Base-by-base conservation (phyloP, 2,329 filamentous ascomycete species). In the Tolypocladium ovalisporum region DNA sequence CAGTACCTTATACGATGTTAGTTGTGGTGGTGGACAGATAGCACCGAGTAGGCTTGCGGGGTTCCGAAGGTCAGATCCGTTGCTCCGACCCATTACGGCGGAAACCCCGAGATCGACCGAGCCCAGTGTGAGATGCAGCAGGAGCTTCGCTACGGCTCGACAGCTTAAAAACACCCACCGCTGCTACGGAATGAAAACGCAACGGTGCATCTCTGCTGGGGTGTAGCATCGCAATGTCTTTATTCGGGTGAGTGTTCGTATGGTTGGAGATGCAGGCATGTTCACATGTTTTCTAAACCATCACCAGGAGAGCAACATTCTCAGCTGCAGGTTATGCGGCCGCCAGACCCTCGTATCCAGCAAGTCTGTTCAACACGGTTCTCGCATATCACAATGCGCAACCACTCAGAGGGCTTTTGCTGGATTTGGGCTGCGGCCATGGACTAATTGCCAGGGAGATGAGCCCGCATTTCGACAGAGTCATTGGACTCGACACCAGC, bases 381-480 rank as follows among this genome's bases (percentile, higher is more conserved):
- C 73, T 86, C 15, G 65, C 67, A 27, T 85, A 80, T 67, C 81
- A 86, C 67, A 70, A 73, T 29, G 70, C 60, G 24, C 71, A 64
- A 59, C 66, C 64, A 1, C 34, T 64, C 0, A 56, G 58, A 4
- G 68, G 70, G 10, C 69, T 66, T 3, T 62, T 77, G 24, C 66
- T 87, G 10, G 85, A 87, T 65, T 71, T 87, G n/a, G 84, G 85
- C 54, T 84, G 81, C 62, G 84, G 84, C 3, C 83, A 84, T 59
- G 84, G 83, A 27, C 72, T 81, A 54, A 76, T 84, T 27, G 73
- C 81, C 8, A 78, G 81, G 9, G 75, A 75, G 32, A 71, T 88
- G 35, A 74, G 77, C 54, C 70, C 75, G n/a, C 68, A 73, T 61
- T 87, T 87, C 68, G 67, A 66, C 7, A 70, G 68, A 24, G 74